Evolutionary conservation across 2,329 filamentous ascomycete species (phyloP).

Genomic region (Botrytis elliptica): DNA sequence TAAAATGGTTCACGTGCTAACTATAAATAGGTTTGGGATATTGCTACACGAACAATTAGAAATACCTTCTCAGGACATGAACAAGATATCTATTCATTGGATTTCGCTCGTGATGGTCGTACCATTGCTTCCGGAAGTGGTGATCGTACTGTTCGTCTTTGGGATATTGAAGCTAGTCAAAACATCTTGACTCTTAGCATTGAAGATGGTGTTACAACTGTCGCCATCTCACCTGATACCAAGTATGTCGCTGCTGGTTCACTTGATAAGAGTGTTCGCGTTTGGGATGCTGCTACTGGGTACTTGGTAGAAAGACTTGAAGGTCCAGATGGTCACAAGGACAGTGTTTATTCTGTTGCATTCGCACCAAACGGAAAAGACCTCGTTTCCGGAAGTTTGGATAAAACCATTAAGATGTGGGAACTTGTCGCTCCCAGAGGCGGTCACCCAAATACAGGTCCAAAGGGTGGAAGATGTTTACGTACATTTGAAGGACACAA

Average conservation of each 20-base stretch:
- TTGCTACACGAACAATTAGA: constrained; percentile 76
- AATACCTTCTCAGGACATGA: constrained; percentile 96
- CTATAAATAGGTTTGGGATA: constrained; percentile 83
- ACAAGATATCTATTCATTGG: constrained; percentile 96
- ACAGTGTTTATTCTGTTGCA: constrained; percentile 93
- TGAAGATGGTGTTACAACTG: constrained; percentile 95
- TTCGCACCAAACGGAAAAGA: constrained; percentile 93
- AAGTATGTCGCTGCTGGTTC: constrained; percentile 93
- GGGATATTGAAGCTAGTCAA: constrained; percentile 85
- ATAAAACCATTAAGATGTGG: constrained; percentile 99
- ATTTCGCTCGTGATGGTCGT: constrained; percentile 89
- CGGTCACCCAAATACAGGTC: constrained; percentile 62
- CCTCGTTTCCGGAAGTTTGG: constrained; percentile 89
- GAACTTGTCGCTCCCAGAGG: constrained; percentile 74
- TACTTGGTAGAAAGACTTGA: constrained; percentile 89
- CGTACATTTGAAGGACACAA: constrained; percentile 97
- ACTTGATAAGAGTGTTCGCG: constrained; percentile 94
- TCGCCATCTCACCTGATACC: constrained; percentile 94
- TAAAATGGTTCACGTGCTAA: constrained; percentile 25
- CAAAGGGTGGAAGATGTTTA: constrained; percentile 88
- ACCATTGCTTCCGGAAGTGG: constrained; percentile 95
- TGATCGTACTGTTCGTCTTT: constrained; percentile 89
- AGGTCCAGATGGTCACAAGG: constrained; percentile 90
- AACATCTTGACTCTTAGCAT: constrained; percentile 86
- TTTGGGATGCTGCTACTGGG: constrained; percentile 89